These are phyloP conservation scores for Lantana camara DNA, from an alignment of 257 asterid species.

Conservation along the genomic window DNA sequence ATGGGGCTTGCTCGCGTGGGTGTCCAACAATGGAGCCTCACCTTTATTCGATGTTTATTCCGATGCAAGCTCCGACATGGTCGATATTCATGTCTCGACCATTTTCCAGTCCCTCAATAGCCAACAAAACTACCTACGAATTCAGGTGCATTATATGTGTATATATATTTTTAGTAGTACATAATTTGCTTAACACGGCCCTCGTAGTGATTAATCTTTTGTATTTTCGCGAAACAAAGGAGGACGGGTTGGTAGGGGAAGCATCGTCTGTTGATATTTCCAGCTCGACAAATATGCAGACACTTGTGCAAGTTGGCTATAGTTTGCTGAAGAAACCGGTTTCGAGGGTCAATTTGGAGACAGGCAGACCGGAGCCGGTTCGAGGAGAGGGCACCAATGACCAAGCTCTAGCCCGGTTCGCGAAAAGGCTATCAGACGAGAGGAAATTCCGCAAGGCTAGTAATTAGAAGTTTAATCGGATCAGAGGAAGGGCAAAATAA, in stretches of 20 bases:
- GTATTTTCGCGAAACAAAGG: conserved; percentile 30
- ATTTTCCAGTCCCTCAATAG: conserved; percentile 47
- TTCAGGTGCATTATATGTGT: conserved; percentile 40
- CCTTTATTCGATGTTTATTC: conserved; percentile 46
- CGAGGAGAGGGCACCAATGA: conserved; percentile 59
- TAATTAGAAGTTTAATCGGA: not conserved
- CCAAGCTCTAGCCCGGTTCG: conserved; percentile 39
- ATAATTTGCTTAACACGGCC: no score
- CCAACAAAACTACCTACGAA: conserved; percentile 50
- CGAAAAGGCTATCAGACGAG: not conserved
- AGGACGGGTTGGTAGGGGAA: conserved; percentile 49
- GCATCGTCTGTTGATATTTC: conserved; percentile 56
- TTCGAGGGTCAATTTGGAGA: conserved; percentile 61
- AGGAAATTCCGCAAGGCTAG: not conserved
- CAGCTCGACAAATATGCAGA: conserved; percentile 43
- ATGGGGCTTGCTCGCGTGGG: conserved; percentile 62
- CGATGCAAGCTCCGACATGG: conserved; percentile 57
- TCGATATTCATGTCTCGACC: conserved; percentile 64
- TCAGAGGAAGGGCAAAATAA: no score
- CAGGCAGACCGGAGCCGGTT: conserved; percentile 48
- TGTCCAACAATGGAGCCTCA: conserved; percentile 41
- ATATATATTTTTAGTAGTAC: no score
- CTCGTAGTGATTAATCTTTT: not conserved
- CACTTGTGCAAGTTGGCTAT: conserved; percentile 49
- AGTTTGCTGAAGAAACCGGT: conserved; percentile 52